These are phyloP conservation scores for Sporothrix protearum DNA, from an alignment of 2,329 filamentous ascomycete genomes.

Conservation along the genomic window DNA sequence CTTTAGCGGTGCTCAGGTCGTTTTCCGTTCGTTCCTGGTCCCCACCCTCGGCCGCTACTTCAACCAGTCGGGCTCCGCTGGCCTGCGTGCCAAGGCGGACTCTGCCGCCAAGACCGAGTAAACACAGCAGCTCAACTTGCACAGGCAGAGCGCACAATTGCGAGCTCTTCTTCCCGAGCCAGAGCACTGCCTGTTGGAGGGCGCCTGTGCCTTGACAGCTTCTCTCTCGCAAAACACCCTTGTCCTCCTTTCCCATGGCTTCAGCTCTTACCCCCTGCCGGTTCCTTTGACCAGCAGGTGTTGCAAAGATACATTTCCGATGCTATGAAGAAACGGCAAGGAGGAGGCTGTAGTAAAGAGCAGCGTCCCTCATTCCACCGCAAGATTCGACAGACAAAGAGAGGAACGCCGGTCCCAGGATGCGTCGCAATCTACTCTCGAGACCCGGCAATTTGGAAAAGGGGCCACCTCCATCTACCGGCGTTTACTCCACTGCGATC, in stretches of 20 bases:
- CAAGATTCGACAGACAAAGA: background rate
- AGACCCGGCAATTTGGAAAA: background rate
- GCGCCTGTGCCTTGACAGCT: background rate
- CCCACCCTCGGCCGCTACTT: slow-evolving; percentile 95
- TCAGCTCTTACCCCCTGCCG: background rate
- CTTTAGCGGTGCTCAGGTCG: slow-evolving; percentile 80
- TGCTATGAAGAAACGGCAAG: background rate
- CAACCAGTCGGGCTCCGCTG: slow-evolving; percentile 63
- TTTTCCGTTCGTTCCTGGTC: slow-evolving; percentile 94
- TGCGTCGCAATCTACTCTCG: background rate
- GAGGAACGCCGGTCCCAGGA: background rate
- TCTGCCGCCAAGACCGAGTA: slow-evolving; percentile 68
- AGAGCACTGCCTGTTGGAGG: background rate
- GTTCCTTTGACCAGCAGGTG: background rate
- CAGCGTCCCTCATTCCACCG: slow-evolving; percentile 1
- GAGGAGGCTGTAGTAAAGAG: background rate
- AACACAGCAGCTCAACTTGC: slow-evolving; percentile 8
- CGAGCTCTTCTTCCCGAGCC: background rate
- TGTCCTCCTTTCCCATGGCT: background rate
- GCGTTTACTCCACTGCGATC: background rate
- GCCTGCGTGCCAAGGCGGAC: slow-evolving; percentile 85
- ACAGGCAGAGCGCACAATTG: slow-evolving; percentile 10
- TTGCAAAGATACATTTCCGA: background rate
- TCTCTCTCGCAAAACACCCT: background rate
- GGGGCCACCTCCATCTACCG: background rate